phyloP scores from a whole-genome alignment of 768 basidiomycete species.

The Suillus hirtellus region DNA sequence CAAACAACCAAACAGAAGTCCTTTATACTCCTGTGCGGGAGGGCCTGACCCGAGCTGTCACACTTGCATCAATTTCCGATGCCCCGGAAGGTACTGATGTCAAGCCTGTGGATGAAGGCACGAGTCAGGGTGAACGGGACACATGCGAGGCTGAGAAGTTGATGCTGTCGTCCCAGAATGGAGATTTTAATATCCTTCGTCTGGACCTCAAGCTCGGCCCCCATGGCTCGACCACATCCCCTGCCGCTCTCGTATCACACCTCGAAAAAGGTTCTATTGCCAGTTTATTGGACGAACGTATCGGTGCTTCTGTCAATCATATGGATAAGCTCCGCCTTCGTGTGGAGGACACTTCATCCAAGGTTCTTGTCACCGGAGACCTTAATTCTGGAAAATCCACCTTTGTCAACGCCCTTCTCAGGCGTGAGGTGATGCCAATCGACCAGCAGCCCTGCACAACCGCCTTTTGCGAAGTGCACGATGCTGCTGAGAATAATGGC shows the following conservation, averaged over 20 bases:
- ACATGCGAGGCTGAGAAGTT: conserved; percentile 36
- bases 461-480: conserved; percentile 95
- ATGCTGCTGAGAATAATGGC: conserved; percentile 78
- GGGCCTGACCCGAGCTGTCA: conserved; percentile 58
- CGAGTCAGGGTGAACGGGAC: conserved; percentile 25
- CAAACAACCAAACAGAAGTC: conserved; percentile 64
- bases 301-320: conserved; percentile 71
- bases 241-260: conserved; percentile 79
- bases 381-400: conserved; percentile 98
- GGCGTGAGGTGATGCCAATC: conserved; percentile 90
- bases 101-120: conserved; percentile 22
- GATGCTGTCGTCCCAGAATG: conserved; percentile 41
- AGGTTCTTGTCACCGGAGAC: conserved; percentile 97
- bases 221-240: conserved; percentile 58
- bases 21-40: conserved; percentile 51
- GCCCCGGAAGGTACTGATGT: conserved; percentile 34
- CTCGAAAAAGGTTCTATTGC: conserved; percentile 93
- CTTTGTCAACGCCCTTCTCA: conserved; percentile 92
- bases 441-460: conserved; percentile 99
- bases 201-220: conserved; percentile 92
- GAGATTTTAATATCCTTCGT: conserved; percentile 85
- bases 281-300: conserved; percentile 84
- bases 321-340: conserved; percentile 84
- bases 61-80: conserved; percentile 54
- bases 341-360: conserved; percentile 88